Evolutionary conservation across 179 eudicot genomes (phyloP), one percentile per base, ranked within the genome.

Genomic region (Silene coronaria): DNA sequence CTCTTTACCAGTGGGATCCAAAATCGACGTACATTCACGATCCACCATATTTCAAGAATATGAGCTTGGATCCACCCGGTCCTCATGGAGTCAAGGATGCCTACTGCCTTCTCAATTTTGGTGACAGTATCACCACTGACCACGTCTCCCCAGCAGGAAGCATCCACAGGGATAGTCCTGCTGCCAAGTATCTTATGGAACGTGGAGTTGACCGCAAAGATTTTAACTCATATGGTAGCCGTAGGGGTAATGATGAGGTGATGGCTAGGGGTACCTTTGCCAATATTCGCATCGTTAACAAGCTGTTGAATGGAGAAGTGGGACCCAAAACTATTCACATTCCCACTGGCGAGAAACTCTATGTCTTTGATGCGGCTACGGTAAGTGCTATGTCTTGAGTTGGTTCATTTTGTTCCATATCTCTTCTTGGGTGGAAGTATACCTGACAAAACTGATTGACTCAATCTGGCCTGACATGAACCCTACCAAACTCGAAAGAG

Each of bases 211-310:
- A 90, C 6, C 88, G 96, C 77, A 90, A 67, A 83, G 88, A 95
- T 79, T 95, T 95, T 83, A 92, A 95, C 71, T 92, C 97, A 2
- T 95, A 95, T 70, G 99, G 99, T 60, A 90, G 97, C 71, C 91
- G 98, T 9, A 88, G 96, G 77, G 96, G 97, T 74, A 95, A 95
- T 75, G 97, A 95, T 81, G 96, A 94, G 80, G 87, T 91, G 70
- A 94, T 94, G 97, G 97, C 96, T 13, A 88, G 98, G 75, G 98
- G 96, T 26, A 94, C 98, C 53, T 94, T 94, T 77, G 97, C 95
- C 14, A 94, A 94, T 75, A 92, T 94, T 65, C 97, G 96, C 14
- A 78, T 94, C 64, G 95, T 90, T 30, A 94, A 92, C 91, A 94
- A 94, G 86, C 83, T 89, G 55, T 82, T 92, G 81, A 87, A 84